Base-by-base conservation (phyloP, 345 rosid species). In the Pistacia integerrima region DNA sequence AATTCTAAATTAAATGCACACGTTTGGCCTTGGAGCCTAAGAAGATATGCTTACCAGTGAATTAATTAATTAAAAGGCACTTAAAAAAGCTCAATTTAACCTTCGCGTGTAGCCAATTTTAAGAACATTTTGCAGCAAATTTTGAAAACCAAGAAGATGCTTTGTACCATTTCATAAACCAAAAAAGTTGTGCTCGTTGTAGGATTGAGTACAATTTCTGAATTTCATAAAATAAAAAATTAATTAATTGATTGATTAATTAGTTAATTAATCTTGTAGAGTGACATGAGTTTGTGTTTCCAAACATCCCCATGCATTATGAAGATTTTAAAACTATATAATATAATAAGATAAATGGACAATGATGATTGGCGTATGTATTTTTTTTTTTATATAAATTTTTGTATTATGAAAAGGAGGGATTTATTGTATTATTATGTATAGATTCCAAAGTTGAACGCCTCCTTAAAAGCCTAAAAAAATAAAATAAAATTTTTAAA, bases 281-380 rank as follows among this genome's bases (percentile, higher is more conserved):
- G 1, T 4, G 41, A 4, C 67, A 33, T 63, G 20, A 33, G 10
- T 69, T 69, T 69, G 20, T 51, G 72, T 16, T 51, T 16, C 59
- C 25, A 69, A 69, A 16, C 12, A 52, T 16, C 8, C 59, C 46
- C 59, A 69, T 69, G 72, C 58, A 68, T 68, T 16, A 69, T 69
- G 4, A 51, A 13, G 41, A 51, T 30, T 6, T 63, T 63, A 63
- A 7, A 62, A 4, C n/a, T 13, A 28, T 62, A 11, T 11, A 4
- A 49, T 9, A 49, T 3, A 49, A 46, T 46, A 46, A 46, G 51
- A 51, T 11, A 51, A 51, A 51, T 41, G 46, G 0, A 51, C 12
- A 51, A 51, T 11, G 55, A 51, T 51, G 55, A 51, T 51, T 51
- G 11, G 51, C 0, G 25, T 25, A 25, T 51, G 2, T 13, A 5